Evolutionary conservation across 1,284 basidiomycete species (phyloP), one percentile per base, ranked within the genome.

Genomic region (Tilletiaria anomala): DNA sequence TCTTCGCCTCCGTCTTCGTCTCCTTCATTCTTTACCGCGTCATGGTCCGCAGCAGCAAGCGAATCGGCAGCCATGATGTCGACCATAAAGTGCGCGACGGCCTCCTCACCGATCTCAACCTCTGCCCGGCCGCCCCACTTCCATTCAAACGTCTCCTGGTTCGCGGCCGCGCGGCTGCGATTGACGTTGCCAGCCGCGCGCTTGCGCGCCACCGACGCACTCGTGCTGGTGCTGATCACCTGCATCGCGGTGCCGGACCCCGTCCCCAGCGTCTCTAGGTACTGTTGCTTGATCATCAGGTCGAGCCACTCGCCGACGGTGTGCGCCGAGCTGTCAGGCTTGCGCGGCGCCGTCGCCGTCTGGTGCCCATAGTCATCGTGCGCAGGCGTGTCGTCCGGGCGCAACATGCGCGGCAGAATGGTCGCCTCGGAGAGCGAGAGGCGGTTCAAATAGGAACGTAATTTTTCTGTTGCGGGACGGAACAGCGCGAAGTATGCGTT

Each of bases 91-190:
- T 44, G 39, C 10, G 57, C 66, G 16, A 66, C 55, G 15, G 51
- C 48, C 15, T 42, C 26, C 46, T 68, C 64, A 1, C 61, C 57
- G 3, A 68, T 40, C 41, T 68, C 67, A 17, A 44, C 46, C 21
- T 67, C 61, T 12, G 59, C 53, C 1, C 67, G 37, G 26, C 58
- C 52, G 4, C 67, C 67, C 67, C 67, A 68, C 18, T 56, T 39
- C 57, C 61, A 68, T 33, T 65, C 65, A 24, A 63, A 39, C 2
- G 24, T 32, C 16, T 59, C 56, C 15, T 60, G 10, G 10, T 29
- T n/a, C 26, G 8, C 10, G 26, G 10, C 26, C 26, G 10, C 8
- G 8, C 26, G 26, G 8, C 26, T 8, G 10, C 26, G 8, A n/a
- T 8, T 8, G 10, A n/a, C 26, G 26, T n/a, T n/a, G n/a, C n/a